Conservation (phyloP, 2,329 filamentous ascomycete species). For the Leptosphaerulina australis region DNA sequence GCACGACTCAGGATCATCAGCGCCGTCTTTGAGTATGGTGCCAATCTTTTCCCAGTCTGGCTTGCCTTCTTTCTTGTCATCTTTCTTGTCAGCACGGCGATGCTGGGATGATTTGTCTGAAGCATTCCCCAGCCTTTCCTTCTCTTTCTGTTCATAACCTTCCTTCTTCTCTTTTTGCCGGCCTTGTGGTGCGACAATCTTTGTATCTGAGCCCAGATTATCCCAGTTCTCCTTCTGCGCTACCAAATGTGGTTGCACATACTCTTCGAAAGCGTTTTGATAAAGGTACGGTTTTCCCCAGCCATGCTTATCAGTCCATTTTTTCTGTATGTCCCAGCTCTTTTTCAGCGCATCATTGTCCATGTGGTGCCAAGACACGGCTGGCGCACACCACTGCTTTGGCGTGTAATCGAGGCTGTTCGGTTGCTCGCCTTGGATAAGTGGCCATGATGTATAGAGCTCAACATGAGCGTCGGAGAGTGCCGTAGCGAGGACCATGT, state of each 20-base stretch:
- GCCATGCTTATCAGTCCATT: constrained; percentile 43
- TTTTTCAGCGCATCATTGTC: constrained; percentile 27
- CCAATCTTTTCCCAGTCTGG: constrained; percentile 10
- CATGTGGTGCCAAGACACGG: constrained; percentile 49
- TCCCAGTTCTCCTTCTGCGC: constrained; percentile 44
- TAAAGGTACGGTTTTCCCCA: constrained; percentile 43
- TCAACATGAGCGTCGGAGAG: constrained; percentile 45
- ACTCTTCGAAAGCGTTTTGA: constrained; percentile 41
- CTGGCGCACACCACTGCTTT: constrained; percentile 52
- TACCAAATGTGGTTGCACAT: constrained; percentile 39
- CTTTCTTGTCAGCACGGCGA: constrained; percentile 13
- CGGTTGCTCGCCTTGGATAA: constrained; percentile 53
- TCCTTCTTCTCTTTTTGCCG: constrained; percentile 22
- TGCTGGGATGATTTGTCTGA: not conserved
- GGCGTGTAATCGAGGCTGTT: constrained; percentile 48
- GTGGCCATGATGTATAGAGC: constrained; percentile 49
- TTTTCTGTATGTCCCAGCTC: constrained; percentile 42
- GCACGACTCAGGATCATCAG: constrained; percentile 33
- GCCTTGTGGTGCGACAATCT: constrained; percentile 26
- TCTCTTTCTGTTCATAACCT: constrained; percentile 12
- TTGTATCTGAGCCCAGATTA: constrained; percentile 33
- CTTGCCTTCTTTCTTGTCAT: not conserved
- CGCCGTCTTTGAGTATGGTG: constrained; percentile 27
- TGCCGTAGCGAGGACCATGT: constrained; percentile 44
- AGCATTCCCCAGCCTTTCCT: constrained; percentile 19